A percentile compares a stretch with the other conserved stretches of the same genome.
Evolutionary conservation across 306 rosid species (phyloP).

Genomic region (Malus asiatica): DNA sequence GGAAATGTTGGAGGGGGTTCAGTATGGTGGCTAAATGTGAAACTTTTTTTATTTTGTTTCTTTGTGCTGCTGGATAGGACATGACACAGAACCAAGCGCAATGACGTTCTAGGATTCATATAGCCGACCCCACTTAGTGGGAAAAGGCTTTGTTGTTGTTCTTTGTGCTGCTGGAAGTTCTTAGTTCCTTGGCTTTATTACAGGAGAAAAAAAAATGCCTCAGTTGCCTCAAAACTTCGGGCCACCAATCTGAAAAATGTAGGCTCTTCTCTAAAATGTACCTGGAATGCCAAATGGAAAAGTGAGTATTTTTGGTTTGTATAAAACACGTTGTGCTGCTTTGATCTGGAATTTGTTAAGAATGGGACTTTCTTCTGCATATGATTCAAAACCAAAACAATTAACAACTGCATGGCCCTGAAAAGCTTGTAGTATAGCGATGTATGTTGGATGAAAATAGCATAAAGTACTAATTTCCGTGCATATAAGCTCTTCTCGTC

Average conservation of each 20-base stretch:
- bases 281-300: conserved; percentile 82
- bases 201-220: conserved; percentile 90
- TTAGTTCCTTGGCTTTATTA: conserved; percentile 16
- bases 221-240: conserved; percentile 59
- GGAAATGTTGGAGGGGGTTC: neutral
- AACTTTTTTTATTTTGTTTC: neutral
- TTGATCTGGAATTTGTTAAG: neutral
- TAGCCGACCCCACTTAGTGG: too few species aligned
- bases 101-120: too few species aligned
- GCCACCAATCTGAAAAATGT: conserved; percentile 73
- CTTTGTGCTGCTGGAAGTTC: neutral
- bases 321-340: neutral
- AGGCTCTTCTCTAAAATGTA: conserved; percentile 73
- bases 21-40: neutral
- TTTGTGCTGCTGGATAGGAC: neutral
- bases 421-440: neutral
- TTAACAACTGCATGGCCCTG: neutral
- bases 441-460: neutral
- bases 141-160: too few species aligned
- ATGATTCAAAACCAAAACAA: neutral
- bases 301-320: conserved; percentile 46
- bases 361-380: neutral
- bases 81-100: too few species aligned
- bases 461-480: neutral
- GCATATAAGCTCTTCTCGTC: neutral